Conservation (phyloP, 164 flowering plant species). For the Amborella trichopoda region DNA sequence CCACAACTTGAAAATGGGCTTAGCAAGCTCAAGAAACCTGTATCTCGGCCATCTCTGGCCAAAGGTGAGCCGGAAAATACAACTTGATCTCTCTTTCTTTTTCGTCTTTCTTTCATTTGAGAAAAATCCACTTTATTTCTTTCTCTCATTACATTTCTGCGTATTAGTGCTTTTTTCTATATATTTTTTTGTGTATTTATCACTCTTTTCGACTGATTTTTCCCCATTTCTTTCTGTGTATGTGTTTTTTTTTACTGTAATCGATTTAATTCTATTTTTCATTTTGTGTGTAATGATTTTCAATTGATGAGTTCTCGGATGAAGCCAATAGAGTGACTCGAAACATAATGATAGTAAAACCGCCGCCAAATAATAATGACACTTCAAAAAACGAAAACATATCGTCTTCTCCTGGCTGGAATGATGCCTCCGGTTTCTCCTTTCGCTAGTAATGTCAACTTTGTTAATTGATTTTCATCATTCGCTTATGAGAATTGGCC, state of each 20-base stretch:
- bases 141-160: too few relatives aligned
- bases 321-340: slow-evolving; percentile 58
- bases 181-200: too few relatives aligned
- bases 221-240: background rate
- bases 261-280: background rate
- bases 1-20: slow-evolving; percentile 60
- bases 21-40: slow-evolving; percentile 41
- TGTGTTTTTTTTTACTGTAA: background rate
- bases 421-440: too few relatives aligned
- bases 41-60: slow-evolving; percentile 32
- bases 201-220: too few relatives aligned
- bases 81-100: background rate
- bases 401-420: slow-evolving; percentile 72
- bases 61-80: slow-evolving; percentile 34
- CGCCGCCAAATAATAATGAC: slow-evolving; percentile 33
- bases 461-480: too few relatives aligned
- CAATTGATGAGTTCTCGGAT: slow-evolving; percentile 26
- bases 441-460: too few relatives aligned
- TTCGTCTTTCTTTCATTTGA: background rate
- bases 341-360: slow-evolving; percentile 73
- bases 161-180: too few relatives aligned
- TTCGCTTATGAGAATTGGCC: too few relatives aligned
- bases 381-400: slow-evolving; percentile 33
- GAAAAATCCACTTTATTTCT: background rate
- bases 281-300: slow-evolving; percentile 2